These are phyloP conservation scores for Plasmodium knowlesi DNA, from an alignment of 169 alveolate genomes.

Conservation along the genomic window DNA sequence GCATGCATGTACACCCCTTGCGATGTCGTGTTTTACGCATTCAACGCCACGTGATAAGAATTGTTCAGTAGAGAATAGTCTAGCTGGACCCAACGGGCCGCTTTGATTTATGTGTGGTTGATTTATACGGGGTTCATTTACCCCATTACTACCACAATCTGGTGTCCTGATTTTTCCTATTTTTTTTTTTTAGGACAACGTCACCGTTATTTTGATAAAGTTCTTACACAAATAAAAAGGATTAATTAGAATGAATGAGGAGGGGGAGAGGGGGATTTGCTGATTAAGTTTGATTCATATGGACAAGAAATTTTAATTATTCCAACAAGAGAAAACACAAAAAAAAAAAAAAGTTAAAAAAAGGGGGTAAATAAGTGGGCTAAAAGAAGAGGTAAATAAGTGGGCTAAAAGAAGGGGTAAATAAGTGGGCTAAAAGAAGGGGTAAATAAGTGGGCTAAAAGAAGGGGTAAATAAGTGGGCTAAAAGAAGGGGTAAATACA, in stretches of 20 bases:
- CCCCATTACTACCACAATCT: background rate
- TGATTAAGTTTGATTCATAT: slow-evolving; percentile 12
- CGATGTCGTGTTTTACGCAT: background rate
- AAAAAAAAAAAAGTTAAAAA: slow-evolving; percentile 4
- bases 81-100: background rate
- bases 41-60: background rate
- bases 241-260: slow-evolving; percentile 8
- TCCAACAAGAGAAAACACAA: slow-evolving; percentile 11
- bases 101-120: background rate
- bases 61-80: background rate
- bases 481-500: background rate
- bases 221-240: slow-evolving; percentile 48
- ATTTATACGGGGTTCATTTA: no score
- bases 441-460: background rate
- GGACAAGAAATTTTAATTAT: slow-evolving; percentile 53
- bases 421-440: background rate
- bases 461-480: background rate
- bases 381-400: background rate
- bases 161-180: background rate
- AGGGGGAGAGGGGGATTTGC: background rate
- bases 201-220: slow-evolving; percentile 73
- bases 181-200: slow-evolving; percentile 12
- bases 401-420: background rate
- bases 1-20: background rate
- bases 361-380: background rate